A percentile compares a stretch with the other conserved stretches of the same genome.
phyloP scores from a whole-genome alignment of 495 filamentous ascomycete genomes.

The Friedmanniomyces endolithicus region DNA sequence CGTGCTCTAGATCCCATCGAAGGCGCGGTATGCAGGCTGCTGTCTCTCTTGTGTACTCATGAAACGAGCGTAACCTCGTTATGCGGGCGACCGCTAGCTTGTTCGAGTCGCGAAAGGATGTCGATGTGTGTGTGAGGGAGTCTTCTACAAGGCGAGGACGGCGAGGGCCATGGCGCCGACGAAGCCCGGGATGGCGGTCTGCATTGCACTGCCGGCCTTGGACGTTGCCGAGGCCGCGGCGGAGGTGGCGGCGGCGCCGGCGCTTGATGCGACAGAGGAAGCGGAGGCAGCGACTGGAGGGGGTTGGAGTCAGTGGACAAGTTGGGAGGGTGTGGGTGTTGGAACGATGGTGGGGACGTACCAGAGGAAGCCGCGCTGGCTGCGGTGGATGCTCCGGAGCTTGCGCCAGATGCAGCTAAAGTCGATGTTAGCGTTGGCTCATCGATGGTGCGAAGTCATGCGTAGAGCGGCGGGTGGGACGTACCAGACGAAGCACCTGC shows the following conservation, averaged over 20 bases:
- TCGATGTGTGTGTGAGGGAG: background rate
- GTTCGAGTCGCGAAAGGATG: background rate
- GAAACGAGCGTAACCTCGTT: no score
- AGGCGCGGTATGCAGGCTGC: no score
- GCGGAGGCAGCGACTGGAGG: background rate
- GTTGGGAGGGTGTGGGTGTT: no score
- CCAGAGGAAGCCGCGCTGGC: background rate
- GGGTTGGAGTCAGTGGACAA: no score
- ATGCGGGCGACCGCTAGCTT: no score
- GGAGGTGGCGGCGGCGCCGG: background rate
- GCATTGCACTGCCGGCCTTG: conserved; percentile 2
- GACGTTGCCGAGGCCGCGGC: conserved; percentile 2
- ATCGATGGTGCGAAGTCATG: background rate
- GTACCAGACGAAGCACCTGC: conserved; percentile 21
- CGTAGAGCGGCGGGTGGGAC: conserved; percentile 12
- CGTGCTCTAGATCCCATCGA: no score
- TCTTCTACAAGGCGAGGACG: conserved; percentile 14
- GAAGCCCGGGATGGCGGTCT: conserved; percentile 10
- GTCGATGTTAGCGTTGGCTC: background rate
- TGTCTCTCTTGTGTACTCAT: no score
- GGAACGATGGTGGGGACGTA: background rate
- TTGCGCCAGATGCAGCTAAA: conserved; percentile 5
- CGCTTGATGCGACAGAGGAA: no score
- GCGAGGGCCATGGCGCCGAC: conserved; percentile 11
- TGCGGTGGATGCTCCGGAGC: conserved; percentile 1